These are phyloP conservation scores for Xylaria sp. DNA, from an alignment of 2,329 filamentous ascomycete species.

Conservation along the genomic window DNA sequence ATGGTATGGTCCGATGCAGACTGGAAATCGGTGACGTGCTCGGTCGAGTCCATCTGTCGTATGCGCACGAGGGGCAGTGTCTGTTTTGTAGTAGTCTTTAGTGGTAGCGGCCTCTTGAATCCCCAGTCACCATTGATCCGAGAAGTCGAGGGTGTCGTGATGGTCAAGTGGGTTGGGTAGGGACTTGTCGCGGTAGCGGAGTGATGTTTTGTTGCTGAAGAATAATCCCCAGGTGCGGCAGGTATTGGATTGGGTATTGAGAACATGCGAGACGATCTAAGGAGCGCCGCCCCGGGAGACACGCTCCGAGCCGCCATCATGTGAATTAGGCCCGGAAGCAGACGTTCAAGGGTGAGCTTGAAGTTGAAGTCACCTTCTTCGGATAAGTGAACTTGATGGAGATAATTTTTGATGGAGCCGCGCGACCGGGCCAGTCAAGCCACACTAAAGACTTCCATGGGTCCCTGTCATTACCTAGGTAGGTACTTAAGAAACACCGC, in stretches of 20 bases:
- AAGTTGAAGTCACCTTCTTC: slow-evolving; percentile 14
- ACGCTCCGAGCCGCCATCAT: slow-evolving; percentile 52
- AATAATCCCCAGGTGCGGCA: slow-evolving; percentile 64
- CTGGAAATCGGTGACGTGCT: slow-evolving; percentile 89
- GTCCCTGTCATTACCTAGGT: too few species aligned
- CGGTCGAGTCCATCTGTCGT: slow-evolving; percentile 81
- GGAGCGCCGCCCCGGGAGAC: slow-evolving; percentile 74
- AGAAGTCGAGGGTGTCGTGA: slow-evolving; percentile 80
- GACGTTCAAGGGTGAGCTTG: slow-evolving; percentile 21
- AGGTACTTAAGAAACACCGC: background rate
- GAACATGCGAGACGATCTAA: slow-evolving; percentile 90
- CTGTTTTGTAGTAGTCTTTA: slow-evolving; percentile 76
- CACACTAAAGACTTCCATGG: background rate
- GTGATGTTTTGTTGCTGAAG: slow-evolving; percentile 58
- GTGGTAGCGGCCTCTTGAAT: slow-evolving; percentile 84
- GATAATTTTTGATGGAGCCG: slow-evolving; percentile 36
- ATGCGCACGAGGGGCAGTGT: slow-evolving; percentile 81
- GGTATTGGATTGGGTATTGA: slow-evolving; percentile 82
- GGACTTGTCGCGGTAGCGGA: slow-evolving; percentile 79
- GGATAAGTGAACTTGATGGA: slow-evolving; percentile 7
- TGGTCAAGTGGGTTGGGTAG: slow-evolving; percentile 84
- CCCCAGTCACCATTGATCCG: slow-evolving; percentile 89
- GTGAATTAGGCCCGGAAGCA: slow-evolving; percentile 35
- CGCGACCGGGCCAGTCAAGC: slow-evolving; percentile 12
- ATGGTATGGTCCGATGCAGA: slow-evolving; percentile 84